These are phyloP conservation scores for Penicillium rolfsii DNA, from an alignment of 2,329 filamentous ascomycete species.

Conservation along the genomic window DNA sequence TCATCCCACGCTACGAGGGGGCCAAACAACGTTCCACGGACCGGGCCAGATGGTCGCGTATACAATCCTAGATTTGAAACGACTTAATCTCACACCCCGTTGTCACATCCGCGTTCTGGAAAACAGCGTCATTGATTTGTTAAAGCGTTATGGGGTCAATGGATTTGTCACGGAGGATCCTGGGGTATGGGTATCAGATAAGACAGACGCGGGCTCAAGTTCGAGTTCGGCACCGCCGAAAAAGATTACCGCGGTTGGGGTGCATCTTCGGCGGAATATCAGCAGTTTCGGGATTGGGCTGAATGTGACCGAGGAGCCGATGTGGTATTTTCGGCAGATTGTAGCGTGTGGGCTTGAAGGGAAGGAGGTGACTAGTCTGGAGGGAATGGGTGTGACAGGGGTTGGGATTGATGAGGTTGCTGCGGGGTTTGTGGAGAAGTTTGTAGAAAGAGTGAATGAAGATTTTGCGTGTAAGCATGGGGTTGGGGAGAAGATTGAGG, in stretches of 20 bases:
- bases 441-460: constrained; percentile 44
- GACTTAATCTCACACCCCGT: constrained; percentile 68
- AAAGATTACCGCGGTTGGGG: constrained; percentile 89
- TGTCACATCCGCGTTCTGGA: constrained; percentile 81
- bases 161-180: constrained; percentile 73
- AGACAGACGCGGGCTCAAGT: neutral
- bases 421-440: constrained; percentile 41
- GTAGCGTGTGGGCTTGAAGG: constrained; percentile 87
- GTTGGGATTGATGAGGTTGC: constrained; percentile 46
- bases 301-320: constrained; percentile 58
- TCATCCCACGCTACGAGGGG: constrained; percentile 75
- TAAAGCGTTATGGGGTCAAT: constrained; percentile 62
- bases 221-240: constrained; percentile 27
- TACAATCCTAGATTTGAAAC: constrained; percentile 80
- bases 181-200: constrained; percentile 72
- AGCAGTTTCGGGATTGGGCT: constrained; percentile 83
- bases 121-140: constrained; percentile 69
- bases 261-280: constrained; percentile 84
- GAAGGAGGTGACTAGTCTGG: constrained; percentile 76
- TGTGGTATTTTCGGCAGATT: constrained; percentile 71
- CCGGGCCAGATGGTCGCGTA: constrained; percentile 93
- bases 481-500: constrained; percentile 41
- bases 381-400: constrained; percentile 51
- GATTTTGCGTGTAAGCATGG: constrained; percentile 40
- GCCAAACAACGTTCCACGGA: constrained; percentile 92